Base-by-base conservation (phyloP, 2,329 filamentous ascomycete genomes). In the Phyllosticta citrichinensis region DNA sequence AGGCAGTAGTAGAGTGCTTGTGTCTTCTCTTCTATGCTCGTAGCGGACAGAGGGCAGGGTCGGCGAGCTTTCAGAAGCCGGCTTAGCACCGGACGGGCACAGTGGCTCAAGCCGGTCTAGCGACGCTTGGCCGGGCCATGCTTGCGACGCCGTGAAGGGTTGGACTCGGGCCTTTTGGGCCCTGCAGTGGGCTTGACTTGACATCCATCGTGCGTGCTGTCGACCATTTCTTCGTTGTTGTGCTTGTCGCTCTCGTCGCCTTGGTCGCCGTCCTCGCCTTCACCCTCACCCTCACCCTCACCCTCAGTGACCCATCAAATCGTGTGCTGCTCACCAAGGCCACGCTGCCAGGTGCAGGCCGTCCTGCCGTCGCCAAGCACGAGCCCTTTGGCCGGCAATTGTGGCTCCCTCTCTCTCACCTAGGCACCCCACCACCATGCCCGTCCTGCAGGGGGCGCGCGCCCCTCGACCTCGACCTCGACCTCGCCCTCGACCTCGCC, bases 21-120 rank as follows among this genome's bases (percentile, higher is more conserved):
- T 40, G 33, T 40, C 33, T 55, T 52, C 58, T 60, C 58, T 60
- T 60, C 60, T 52, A 62, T 54, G 62, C 55, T 55, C 55, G 58
- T 61, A 62, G 63, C 62, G 60, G 55, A 57, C n/a, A 57, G 60
- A 57, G 35, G 60, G 57, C 60, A 57, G 52, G 62, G 58, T 63
- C 60, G 64, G 64, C 57, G 61, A 61, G 63, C 63, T 62, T 64
- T 64, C 63, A 63, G 61, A 64, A 57, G 64, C 63, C 60, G 64
- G 64, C 57, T 62, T 64, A 63, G 64, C 60, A 64, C 58, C 63
- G 60, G 24, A 55, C 56, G 64, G 60, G 59, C 55, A 56, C 9
- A 62, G 40, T 55, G 52, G 55, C 55, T 57, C 52, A 58, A 52
- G 55, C 30, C 54, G 60, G 60, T 52, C 55, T 62, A 62, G 61